Percentiles rank a stretch among this genome's conserved stretches.
phyloP scores from a whole-genome alignment of 306 rosid species.

The Prunus kanzakura region DNA sequence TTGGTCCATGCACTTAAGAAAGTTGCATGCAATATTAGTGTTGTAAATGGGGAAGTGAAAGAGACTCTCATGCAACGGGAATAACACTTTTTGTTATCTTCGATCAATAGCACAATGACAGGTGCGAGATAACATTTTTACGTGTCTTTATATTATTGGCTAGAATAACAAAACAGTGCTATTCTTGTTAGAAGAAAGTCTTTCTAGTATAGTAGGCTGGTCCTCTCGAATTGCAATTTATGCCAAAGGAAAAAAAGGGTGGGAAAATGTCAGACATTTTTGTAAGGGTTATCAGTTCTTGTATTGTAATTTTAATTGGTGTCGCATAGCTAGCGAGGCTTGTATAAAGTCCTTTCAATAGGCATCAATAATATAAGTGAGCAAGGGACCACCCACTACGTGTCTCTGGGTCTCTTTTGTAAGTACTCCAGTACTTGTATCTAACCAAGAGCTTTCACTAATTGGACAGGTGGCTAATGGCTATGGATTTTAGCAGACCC shows the following conservation, averaged over 20 bases:
- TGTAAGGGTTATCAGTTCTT: neutral
- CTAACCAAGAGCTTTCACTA: conserved; percentile 1
- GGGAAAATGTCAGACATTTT: neutral
- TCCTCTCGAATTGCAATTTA: neutral
- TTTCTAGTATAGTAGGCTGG: neutral
- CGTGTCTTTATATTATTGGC: fast-evolving
- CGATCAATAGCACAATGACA: fast-evolving
- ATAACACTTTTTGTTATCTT: too few relatives aligned
- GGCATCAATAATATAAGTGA: conserved; percentile 7
- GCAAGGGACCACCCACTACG: conserved; percentile 22
- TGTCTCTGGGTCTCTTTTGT: neutral
- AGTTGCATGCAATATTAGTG: neutral
- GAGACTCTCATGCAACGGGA: too few relatives aligned
- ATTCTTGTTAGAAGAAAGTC: fast-evolving
- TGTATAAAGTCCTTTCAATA: neutral
- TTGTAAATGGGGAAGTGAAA: neutral
- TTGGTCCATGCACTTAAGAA: neutral
- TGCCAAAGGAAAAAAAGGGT: neutral
- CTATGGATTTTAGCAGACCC: conserved; percentile 1
- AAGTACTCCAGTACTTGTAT: too few relatives aligned
- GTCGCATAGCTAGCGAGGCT: too few relatives aligned
- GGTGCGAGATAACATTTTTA: fast-evolving
- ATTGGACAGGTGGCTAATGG: conserved; percentile 14
- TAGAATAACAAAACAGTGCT: fast-evolving
- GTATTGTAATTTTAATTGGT: neutral